Conservation (phyloP, 2,329 filamentous ascomycete species). For the Scytalidium lignicola region DNA sequence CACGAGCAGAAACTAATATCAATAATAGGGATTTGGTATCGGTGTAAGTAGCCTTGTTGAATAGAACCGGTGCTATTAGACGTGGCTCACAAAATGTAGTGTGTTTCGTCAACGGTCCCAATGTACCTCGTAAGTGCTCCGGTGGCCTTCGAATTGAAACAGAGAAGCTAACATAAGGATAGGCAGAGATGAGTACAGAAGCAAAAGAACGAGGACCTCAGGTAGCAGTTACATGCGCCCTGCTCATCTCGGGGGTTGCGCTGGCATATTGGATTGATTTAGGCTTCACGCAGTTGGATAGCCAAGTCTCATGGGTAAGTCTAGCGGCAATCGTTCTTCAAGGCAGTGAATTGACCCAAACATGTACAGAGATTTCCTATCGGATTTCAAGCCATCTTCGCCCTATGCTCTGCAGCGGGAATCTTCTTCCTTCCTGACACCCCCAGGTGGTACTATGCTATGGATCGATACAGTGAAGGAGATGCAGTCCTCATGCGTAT, state of each 20-base stretch:
- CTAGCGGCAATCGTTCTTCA: constrained; percentile 3
- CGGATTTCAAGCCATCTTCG: constrained; percentile 27
- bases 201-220: constrained; percentile 23
- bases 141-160: too few relatives aligned
- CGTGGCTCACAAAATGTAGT: constrained; percentile 16
- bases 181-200: constrained; percentile 14
- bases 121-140: constrained; percentile 20
- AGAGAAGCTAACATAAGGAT: too few relatives aligned
- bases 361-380: constrained; percentile 21
- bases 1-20: not conserved
- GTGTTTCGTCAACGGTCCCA: constrained; percentile 18
- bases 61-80: too few relatives aligned
- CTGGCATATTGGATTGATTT: constrained; percentile 22
- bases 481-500: constrained; percentile 8
- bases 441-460: constrained; percentile 29
- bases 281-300: constrained; percentile 14
- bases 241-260: constrained; percentile 21
- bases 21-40: constrained; percentile 8
- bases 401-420: constrained; percentile 20
- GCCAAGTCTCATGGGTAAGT: constrained; percentile 7
- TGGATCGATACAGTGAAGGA: constrained; percentile 5
- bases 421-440: constrained; percentile 25
- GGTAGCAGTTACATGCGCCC: constrained; percentile 18
- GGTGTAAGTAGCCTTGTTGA: not conserved
- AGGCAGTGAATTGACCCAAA: too few relatives aligned